A percentile compares a stretch with the other conserved stretches of the same genome.
These are phyloP conservation scores for Arctostaphylos glauca DNA, from an alignment of 148 eudicot genomes.

Conservation along the genomic window DNA sequence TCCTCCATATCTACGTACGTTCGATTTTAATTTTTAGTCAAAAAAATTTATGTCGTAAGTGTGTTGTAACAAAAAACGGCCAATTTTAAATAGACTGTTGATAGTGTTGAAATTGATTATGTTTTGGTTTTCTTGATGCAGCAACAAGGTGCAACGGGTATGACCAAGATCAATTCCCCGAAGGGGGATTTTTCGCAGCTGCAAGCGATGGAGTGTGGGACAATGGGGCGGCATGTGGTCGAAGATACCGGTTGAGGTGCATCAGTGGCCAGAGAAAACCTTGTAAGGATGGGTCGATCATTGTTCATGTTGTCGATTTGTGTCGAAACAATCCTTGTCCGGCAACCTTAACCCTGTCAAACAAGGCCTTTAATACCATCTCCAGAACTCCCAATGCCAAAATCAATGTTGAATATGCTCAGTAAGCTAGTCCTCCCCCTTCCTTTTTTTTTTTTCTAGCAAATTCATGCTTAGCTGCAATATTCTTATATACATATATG, in stretches of 20 bases:
- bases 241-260: conserved; percentile 18
- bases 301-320: conserved; percentile 16
- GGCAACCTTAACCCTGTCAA: conserved; percentile 19
- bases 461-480: too few relatives aligned
- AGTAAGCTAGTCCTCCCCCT: conserved; percentile 11
- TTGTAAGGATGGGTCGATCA: conserved; percentile 11
- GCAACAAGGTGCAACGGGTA: conserved; percentile 21
- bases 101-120: neutral
- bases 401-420: conserved; percentile 26
- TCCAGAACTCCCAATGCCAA: conserved; percentile 16
- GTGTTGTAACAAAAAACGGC: too few relatives aligned
- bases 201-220: conserved; percentile 28
- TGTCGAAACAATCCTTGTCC: conserved; percentile 23
- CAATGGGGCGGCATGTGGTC: conserved; percentile 29
- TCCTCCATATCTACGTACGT: conserved; percentile 25
- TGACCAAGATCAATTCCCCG: conserved; percentile 21
- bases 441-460: neutral
- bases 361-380: conserved; percentile 17
- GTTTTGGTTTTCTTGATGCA: neutral
- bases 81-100: neutral
- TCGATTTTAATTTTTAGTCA: neutral
- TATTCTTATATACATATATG: neutral
- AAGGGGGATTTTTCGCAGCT: conserved; percentile 17
- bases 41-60: too few relatives aligned
- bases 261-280: conserved; percentile 20